phyloP scores from a whole-genome alignment of 352 stramenopile genomes.

The Phytophthora nicotianae region DNA sequence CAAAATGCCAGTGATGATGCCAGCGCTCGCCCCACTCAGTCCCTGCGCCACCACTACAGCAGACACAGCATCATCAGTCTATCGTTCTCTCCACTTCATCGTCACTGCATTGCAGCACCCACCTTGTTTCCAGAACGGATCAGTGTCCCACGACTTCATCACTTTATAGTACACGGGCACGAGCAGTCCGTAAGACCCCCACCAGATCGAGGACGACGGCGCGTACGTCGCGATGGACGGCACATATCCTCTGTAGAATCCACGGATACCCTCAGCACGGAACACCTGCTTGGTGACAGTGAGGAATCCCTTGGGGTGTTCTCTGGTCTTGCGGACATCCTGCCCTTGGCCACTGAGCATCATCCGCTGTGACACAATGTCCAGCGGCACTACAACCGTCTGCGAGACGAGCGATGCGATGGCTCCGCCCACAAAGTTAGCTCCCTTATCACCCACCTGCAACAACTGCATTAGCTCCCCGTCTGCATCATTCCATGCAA shows the following conservation, averaged over 20 bases:
- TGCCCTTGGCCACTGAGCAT: constrained; percentile 86
- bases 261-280: constrained; percentile 64
- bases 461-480: constrained; percentile 13
- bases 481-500: background rate
- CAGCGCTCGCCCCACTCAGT: constrained; percentile 73
- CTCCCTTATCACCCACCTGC: constrained; percentile 59
- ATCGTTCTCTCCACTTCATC: background rate
- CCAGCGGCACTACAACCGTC: constrained; percentile 85
- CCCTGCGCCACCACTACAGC: constrained; percentile 71
- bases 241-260: constrained; percentile 87
- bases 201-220: constrained; percentile 87
- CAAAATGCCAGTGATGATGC: constrained; percentile 78
- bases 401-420: constrained; percentile 83
- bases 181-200: constrained; percentile 85
- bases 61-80: background rate
- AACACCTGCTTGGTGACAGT: constrained; percentile 69
- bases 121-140: constrained; percentile 89
- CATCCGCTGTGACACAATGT: constrained; percentile 91
- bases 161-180: constrained; percentile 73
- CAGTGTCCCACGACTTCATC: constrained; percentile 59
- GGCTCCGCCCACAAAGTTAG: constrained; percentile 82
- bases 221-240: constrained; percentile 88
- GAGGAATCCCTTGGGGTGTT: constrained; percentile 63
- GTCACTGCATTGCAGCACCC: background rate
- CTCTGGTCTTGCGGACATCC: constrained; percentile 59